These are phyloP conservation scores for Candida jianshihensis DNA, from an alignment of 805 yeast species.

Conservation along the genomic window DNA sequence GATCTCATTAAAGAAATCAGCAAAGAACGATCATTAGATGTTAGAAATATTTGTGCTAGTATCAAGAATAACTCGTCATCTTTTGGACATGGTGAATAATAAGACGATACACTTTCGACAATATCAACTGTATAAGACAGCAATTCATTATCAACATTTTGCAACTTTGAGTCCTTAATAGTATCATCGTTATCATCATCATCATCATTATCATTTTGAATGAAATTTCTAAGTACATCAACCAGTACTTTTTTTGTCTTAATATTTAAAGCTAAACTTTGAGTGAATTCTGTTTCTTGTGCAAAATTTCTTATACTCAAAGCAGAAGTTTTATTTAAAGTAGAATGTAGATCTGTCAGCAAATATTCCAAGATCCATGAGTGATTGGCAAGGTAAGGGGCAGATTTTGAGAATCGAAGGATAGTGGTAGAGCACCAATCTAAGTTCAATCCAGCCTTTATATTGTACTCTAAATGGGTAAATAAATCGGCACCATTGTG, in stretches of 20 bases:
- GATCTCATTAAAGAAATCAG: constrained; percentile 68
- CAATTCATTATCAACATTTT: constrained; percentile 42
- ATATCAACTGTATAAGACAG: constrained; percentile 67
- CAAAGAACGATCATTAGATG: constrained; percentile 59
- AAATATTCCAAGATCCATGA: constrained; percentile 21
- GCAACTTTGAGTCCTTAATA: constrained; percentile 15
- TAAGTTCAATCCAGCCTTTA: constrained; percentile 15
- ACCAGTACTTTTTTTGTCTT: constrained; percentile 40
- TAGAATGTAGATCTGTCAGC: constrained; percentile 11
- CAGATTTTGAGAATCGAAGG: constrained; percentile 16
- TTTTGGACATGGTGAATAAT: constrained; percentile 65
- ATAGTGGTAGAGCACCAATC: constrained; percentile 23
- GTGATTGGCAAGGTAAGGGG: constrained; percentile 13
- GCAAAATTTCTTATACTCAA: constrained; percentile 72
- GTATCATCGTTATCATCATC: constrained; percentile 19
- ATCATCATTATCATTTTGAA: constrained; percentile 15
- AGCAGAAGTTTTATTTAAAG: constrained; percentile 18
- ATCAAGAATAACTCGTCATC: constrained; percentile 62
- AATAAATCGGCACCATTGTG: constrained; percentile 13
- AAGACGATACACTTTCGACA: constrained; percentile 78
- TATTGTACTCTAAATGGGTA: constrained; percentile 18
- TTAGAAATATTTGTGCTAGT: constrained; percentile 42
- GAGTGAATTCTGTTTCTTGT: constrained; percentile 80
- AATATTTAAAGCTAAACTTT: constrained; percentile 53
- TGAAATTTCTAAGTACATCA: constrained; percentile 30